Percentiles rank a stretch among this genome's conserved stretches.
Conservation (phyloP, 371 early-diverging fungal genomes). For the Syncephalastrum racemosum region DNA sequence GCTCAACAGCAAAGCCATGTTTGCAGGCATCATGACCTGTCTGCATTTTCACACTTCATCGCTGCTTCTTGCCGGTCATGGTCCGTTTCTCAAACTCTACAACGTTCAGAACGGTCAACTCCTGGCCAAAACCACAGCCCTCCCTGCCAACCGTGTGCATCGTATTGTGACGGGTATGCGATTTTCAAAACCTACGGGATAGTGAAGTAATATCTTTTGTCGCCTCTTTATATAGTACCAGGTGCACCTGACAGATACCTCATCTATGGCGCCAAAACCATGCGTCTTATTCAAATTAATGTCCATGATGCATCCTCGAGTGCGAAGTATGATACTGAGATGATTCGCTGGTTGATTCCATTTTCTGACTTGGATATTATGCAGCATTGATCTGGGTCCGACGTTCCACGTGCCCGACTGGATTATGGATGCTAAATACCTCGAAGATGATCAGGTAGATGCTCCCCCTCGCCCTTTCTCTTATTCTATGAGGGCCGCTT, state of each 20-base stretch:
- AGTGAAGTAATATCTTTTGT: too few species aligned
- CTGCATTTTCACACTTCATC: constrained; percentile 50
- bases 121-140: constrained; percentile 33
- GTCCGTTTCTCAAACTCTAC: constrained; percentile 58
- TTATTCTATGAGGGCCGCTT: too few species aligned
- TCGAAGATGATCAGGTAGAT: constrained; percentile 25
- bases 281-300: constrained; percentile 22
- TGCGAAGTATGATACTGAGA: too few species aligned
- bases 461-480: too few species aligned
- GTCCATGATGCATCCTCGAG: too few species aligned
- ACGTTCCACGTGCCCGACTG: constrained; percentile 51
- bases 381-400: constrained; percentile 11
- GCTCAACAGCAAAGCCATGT: constrained; percentile 29
- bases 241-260: constrained; percentile 8
- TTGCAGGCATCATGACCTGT: constrained; percentile 58
- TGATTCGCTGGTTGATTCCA: too few species aligned
- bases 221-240: too few species aligned
- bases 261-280: constrained; percentile 48
- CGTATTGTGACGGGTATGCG: constrained; percentile 54
- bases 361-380: too few species aligned
- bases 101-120: constrained; percentile 46
- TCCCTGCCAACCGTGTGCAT: constrained; percentile 55
- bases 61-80: constrained; percentile 60
- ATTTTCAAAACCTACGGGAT: background rate
- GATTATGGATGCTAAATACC: constrained; percentile 74